A percentile compares a stretch with the other conserved stretches of the same genome.
Evolutionary conservation across 2,329 filamentous ascomycete species (phyloP).

Genomic region (Clonostachys chloroleuca): DNA sequence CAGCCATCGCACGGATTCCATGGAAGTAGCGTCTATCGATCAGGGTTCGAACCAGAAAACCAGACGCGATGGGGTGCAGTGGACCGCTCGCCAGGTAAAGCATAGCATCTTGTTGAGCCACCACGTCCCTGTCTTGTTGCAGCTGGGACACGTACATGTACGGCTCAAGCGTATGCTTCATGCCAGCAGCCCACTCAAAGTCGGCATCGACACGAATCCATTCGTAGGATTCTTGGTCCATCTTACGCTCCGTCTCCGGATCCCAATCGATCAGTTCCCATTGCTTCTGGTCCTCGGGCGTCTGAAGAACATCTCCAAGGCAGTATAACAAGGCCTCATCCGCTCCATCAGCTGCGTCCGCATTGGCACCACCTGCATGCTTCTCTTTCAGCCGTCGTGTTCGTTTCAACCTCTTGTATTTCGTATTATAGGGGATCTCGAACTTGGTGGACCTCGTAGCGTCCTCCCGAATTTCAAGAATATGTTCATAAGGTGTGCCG

Average conservation of each 20-base stretch:
- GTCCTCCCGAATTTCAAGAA: conserved; percentile 88
- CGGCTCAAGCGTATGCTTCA: conserved; percentile 75
- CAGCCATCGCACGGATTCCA: conserved; percentile 84
- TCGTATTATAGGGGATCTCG: conserved; percentile 97
- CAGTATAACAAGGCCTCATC: conserved; percentile 87
- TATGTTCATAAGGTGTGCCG: conserved; percentile 96
- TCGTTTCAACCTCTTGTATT: conserved; percentile 94
- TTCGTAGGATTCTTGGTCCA: conserved; percentile 96
- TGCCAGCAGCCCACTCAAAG: conserved; percentile 93
- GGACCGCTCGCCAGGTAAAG: conserved; percentile 65
- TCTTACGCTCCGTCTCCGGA: conserved; percentile 79
- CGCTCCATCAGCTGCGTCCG: conserved; percentile 57
- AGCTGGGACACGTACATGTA: conserved; percentile 99
- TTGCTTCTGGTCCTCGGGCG: conserved; percentile 72
- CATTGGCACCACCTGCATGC: conserved; percentile 48
- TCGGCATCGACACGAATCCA: conserved; percentile 98
- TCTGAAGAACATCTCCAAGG: conserved; percentile 84
- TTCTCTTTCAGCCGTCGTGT: conserved; percentile 80
- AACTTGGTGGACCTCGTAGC: conserved; percentile 71
- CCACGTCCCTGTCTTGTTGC: conserved; percentile 94
- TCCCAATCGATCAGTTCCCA: conserved; percentile 91
- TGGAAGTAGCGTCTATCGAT: conserved; percentile 93
- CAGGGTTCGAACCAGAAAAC: conserved; percentile 82
- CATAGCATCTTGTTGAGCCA: conserved; percentile 77
- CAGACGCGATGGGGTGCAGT: conserved; percentile 78